Base-by-base conservation (phyloP, 371 early-diverging fungal genomes). In the Haplosporangium sp. region DNA sequence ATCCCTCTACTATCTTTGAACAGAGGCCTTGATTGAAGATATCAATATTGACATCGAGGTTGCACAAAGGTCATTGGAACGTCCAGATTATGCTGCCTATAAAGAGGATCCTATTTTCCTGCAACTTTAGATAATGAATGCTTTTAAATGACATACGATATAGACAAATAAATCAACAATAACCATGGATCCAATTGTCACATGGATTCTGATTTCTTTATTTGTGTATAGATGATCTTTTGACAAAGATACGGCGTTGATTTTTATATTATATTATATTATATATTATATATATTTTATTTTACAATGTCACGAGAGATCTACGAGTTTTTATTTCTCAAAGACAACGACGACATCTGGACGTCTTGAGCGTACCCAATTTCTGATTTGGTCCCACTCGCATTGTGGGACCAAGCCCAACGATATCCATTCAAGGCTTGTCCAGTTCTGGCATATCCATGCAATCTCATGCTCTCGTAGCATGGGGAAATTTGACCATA, bases 21-120 rank as follows among this genome's bases (percentile, higher is more conserved):
- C 83, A 94, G 98, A 96, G 61, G 96, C 93, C 19, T 83, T 98
- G 44, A 94, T 97, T 50, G 85, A 88, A n/a, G 98, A 97, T 77
- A 98, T 98, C 82, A 89, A 93, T 55, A 91, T 88, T 10, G 98
- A 98, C 76, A 95, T 97, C 42, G 84, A 90, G 53, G 95, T 93
- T 3, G 95, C 96, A 15, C 84, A 90, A 34, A 87, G 88, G 27
- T 93, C 92, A 4, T 73, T 96, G 45, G 76, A 83, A 35, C 87
- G 95, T 40, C 85, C 88, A 13, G 84, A 79, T 38, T 88, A 87
- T 60, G 74, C 83, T 17, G 67, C 63, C 39, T 71, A 82, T 65
- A 81, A 83, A 63, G 64, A 74, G n/a, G 79, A 78, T 40, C 66
- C 67, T 2, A 17, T 78, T 47, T 78, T 78, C 52, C 58, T 62